Percentiles rank a stretch among this genome's conserved stretches.
Conservation (phyloP, 495 filamentous ascomycete species). For the Oidiodendron maius region DNA sequence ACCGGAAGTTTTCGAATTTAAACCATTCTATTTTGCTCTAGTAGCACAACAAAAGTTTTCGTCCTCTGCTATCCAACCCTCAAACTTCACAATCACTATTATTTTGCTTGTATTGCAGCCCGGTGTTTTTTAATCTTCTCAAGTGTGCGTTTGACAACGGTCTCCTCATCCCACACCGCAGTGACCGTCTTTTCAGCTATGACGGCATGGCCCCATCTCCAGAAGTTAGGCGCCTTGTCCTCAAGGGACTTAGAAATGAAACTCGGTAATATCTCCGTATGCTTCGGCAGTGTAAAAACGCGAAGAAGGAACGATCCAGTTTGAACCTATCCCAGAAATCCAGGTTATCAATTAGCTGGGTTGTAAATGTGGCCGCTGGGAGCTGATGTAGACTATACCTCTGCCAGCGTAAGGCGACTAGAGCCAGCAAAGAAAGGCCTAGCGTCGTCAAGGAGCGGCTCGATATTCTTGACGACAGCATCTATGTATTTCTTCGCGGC, state of each 20-base stretch:
- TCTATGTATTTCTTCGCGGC: constrained; percentile 35
- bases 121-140: constrained; percentile 25
- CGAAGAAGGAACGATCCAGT: constrained; percentile 65
- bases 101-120: too few species aligned
- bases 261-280: constrained; percentile 43
- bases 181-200: constrained; percentile 59
- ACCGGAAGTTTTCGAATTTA: too few species aligned
- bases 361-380: neutral
- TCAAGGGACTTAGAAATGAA: constrained; percentile 42
- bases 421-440: constrained; percentile 76
- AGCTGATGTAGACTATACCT: constrained; percentile 53
- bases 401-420: constrained; percentile 66
- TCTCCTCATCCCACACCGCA: constrained; percentile 52
- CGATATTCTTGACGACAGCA: constrained; percentile 66
- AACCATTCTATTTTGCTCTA: too few species aligned
- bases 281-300: constrained; percentile 42
- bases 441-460: constrained; percentile 60
- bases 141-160: constrained; percentile 26
- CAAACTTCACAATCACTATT: too few species aligned
- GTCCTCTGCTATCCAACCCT: too few species aligned
- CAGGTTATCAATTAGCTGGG: neutral
- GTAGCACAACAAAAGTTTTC: too few species aligned
- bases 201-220: constrained; percentile 61
- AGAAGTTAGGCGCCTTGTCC: constrained; percentile 54
- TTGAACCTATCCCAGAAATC: constrained; percentile 39